A percentile compares a stretch with the other conserved stretches of the same genome.
Conservation (phyloP, 2,329 filamentous ascomycete species). For the Penicillium sp. region DNA sequence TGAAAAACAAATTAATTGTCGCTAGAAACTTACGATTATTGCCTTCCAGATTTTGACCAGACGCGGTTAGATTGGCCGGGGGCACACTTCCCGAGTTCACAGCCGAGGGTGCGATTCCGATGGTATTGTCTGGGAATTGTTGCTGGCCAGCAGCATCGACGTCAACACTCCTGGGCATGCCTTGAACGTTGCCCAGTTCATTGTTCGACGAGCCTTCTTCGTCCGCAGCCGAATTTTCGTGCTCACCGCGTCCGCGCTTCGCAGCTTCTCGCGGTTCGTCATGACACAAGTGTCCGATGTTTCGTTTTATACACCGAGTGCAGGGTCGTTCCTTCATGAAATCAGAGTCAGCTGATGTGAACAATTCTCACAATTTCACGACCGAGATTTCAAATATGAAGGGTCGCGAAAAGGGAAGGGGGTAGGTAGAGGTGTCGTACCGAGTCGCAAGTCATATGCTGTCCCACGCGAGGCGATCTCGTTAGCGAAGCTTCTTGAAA, state of each 20-base stretch:
- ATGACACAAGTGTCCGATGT: conserved; percentile 97
- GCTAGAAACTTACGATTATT: conserved; percentile 67
- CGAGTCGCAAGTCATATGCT: conserved; percentile 93
- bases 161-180: conserved; percentile 57
- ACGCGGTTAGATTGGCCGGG: conserved; percentile 61
- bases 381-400: conserved; percentile 27
- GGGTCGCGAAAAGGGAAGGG: conserved; percentile 16
- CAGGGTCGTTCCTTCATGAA: conserved; percentile 82
- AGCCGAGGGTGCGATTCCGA: conserved; percentile 52
- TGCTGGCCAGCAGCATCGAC: conserved; percentile 54
- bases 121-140: conserved; percentile 43
- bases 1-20: not conserved
- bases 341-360: conserved; percentile 21
- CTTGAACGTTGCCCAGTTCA: conserved; percentile 47
- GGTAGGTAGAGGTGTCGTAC: conserved; percentile 54
- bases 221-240: conserved; percentile 59
- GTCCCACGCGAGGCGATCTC: conserved; percentile 45
- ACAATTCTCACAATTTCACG: conserved; percentile 10
- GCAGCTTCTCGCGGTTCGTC: conserved; percentile 89
- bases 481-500: conserved; percentile 48
- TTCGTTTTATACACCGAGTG: conserved; percentile 95
- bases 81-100: conserved; percentile 63
- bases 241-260: conserved; percentile 75
- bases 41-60: conserved; percentile 64
- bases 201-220: conserved; percentile 55